A percentile compares a stretch with the other conserved stretches of the same genome.
These are phyloP conservation scores for Sungouiella blattae DNA, from an alignment of 805 yeast genomes.

Conservation along the genomic window DNA sequence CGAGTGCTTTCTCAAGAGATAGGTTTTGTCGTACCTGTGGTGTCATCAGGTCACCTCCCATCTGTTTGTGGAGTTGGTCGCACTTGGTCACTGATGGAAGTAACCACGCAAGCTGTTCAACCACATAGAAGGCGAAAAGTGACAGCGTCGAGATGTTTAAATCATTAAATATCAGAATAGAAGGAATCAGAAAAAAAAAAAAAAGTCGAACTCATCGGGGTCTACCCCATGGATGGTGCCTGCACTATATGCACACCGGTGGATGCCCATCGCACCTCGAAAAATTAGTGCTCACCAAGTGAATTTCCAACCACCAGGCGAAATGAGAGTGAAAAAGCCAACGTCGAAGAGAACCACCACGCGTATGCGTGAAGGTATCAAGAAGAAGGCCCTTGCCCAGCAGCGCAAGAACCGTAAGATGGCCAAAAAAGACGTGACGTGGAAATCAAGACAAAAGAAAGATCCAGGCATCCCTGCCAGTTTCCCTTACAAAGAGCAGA, in stretches of 20 bases:
- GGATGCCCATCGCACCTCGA: conserved; percentile 14
- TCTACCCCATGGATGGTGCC: no score
- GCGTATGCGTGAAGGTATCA: conserved; percentile 93
- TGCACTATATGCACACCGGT: conserved; percentile 2
- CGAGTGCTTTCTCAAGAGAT: no score
- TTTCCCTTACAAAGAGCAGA: conserved; percentile 89
- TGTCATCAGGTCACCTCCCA: no score
- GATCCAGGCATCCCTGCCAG: conserved; percentile 94
- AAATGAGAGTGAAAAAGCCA: conserved; percentile 53
- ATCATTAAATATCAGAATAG: no score
- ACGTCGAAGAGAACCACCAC: conserved; percentile 88
- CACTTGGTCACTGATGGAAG: no score
- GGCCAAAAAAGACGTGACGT: conserved; percentile 87
- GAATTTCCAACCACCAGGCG: not conserved
- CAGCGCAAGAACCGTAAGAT: conserved; percentile 77
- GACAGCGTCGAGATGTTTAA: no score
- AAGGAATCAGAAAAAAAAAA: no score
- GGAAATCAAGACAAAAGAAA: conserved; percentile 81
- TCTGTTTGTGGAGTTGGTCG: no score
- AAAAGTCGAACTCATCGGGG: no score
- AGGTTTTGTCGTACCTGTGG: no score
- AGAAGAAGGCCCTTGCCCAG: conserved; percentile 92
- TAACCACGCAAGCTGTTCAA: no score
- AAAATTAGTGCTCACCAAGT: conserved; percentile 1
- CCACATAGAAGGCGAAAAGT: no score